Evolutionary conservation across 2,329 filamentous ascomycete genomes (phyloP).

Genomic region (Lasiodiplodia sp.): DNA sequence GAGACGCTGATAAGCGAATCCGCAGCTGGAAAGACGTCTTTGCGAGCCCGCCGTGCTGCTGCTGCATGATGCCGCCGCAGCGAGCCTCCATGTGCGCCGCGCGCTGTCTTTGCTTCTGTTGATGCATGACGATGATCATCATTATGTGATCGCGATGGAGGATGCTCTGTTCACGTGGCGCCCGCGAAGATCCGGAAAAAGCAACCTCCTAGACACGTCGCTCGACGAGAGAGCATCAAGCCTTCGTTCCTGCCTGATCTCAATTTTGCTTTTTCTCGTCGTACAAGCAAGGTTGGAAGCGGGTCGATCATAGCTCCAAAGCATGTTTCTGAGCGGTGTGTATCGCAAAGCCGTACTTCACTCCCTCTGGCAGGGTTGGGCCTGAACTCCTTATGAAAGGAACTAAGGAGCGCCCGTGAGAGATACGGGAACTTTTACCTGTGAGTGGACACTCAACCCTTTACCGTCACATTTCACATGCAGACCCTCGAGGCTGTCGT

Average conservation of each 20-base stretch:
- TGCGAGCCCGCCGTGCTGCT: neutral
- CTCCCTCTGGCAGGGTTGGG: neutral
- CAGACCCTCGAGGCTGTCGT: neutral
- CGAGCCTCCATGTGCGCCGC: constrained; percentile 2
- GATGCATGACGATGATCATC: constrained; percentile 20
- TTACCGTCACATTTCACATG: neutral
- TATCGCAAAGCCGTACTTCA: neutral
- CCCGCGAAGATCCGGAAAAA: constrained; percentile 25
- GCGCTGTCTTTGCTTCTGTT: neutral
- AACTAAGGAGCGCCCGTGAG: neutral
- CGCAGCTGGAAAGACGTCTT: constrained; percentile 4
- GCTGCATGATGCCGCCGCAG: neutral
- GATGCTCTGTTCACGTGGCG: neutral
- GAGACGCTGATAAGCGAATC: constrained; percentile 6
- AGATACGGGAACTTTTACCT: neutral
- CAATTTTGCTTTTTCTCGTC: neutral
- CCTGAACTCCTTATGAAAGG: neutral
- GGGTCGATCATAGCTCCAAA: neutral
- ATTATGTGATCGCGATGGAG: constrained; percentile 22
- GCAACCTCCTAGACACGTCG: neutral
- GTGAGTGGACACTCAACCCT: neutral
- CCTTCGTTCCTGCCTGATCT: neutral
- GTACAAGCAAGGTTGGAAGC: neutral
- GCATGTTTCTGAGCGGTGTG: neutral
- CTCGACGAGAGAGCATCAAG: neutral